phyloP scores from a whole-genome alignment of 1,284 basidiomycete species.

The Caloboletus inedulis region DNA sequence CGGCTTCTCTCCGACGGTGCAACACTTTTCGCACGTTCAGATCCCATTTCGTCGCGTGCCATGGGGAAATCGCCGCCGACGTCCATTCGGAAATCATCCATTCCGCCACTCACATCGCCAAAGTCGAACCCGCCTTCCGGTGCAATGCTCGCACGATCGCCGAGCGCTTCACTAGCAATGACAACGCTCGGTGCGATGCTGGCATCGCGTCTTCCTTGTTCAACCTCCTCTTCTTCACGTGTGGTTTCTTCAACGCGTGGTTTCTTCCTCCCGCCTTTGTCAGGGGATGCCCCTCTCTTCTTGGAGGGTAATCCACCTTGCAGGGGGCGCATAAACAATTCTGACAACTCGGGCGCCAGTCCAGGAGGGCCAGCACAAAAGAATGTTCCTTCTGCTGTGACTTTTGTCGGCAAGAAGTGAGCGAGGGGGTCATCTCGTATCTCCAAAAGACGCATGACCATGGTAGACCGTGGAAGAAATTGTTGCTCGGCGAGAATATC shows the following conservation, averaged over 20 bases:
- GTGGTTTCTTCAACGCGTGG: constrained; percentile 49
- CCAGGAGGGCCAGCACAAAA: constrained; percentile 82
- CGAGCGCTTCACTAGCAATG: constrained; percentile 51
- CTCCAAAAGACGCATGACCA: constrained; percentile 78
- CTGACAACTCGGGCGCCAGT: constrained; percentile 74
- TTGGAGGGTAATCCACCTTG: constrained; percentile 45
- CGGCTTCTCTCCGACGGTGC: constrained; percentile 59
- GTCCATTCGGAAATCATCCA: constrained; percentile 70
- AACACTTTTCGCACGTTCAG: constrained; percentile 34
- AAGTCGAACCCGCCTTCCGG: constrained; percentile 57
- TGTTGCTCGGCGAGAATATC: constrained; percentile 75
- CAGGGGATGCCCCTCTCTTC: constrained; percentile 52
- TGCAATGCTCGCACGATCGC: constrained; percentile 46
- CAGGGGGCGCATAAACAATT: constrained; percentile 82
- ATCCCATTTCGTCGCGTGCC: constrained; percentile 31
- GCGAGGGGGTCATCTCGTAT: constrained; percentile 83
- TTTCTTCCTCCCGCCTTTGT: constrained; percentile 60
- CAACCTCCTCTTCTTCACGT: constrained; percentile 58
- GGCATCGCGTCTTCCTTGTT: constrained; percentile 62
- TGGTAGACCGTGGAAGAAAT: constrained; percentile 79
- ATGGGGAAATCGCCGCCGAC: constrained; percentile 35
- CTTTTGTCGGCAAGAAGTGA: constrained; percentile 81
- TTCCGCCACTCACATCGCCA: constrained; percentile 47
- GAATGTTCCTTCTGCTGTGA: constrained; percentile 66
- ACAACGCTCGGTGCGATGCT: constrained; percentile 59